phyloP scores from a whole-genome alignment of 140 eudicot genomes.

The Oenanthe javanica region DNA sequence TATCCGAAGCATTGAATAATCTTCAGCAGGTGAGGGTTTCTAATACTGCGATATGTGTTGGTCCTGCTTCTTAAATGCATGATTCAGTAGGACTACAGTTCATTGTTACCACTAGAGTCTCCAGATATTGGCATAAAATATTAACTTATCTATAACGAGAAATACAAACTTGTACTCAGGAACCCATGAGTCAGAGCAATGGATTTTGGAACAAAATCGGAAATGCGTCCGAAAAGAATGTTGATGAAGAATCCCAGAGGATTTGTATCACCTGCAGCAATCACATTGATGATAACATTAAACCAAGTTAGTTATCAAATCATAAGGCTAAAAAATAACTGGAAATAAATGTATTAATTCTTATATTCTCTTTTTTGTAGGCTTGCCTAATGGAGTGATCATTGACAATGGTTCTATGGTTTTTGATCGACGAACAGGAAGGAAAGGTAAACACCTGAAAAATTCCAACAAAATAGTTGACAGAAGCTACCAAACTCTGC shows the following conservation, averaged over 20 bases:
- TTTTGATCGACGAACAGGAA: slow-evolving; percentile 49
- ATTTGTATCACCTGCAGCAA: slow-evolving; percentile 16
- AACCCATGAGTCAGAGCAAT: slow-evolving; percentile 16
- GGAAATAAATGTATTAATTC: background rate
- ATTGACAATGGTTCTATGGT: slow-evolving; percentile 21
- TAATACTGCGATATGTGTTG: background rate
- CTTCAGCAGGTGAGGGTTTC: slow-evolving; percentile 25
- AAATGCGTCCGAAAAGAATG: slow-evolving; percentile 13
- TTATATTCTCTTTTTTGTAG: slow-evolving; percentile 13
- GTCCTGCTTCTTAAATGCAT: background rate
- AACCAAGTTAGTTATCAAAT: background rate
- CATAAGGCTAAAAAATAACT: background rate
- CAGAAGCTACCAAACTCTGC: slow-evolving; percentile 32
- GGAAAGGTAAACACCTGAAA: slow-evolving; percentile 58
- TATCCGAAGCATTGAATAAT: slow-evolving; percentile 21
- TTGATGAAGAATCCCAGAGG: slow-evolving; percentile 5
- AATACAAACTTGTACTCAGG: slow-evolving; percentile 7
- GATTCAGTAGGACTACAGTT: background rate
- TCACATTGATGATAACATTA: slow-evolving; percentile 1
- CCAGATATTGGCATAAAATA: background rate
- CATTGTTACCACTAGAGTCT: background rate
- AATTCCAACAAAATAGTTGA: slow-evolving; percentile 39
- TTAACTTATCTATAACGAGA: background rate
- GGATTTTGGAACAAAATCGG: slow-evolving; percentile 12
- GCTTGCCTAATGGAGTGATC: slow-evolving; percentile 23